Percentiles rank a stretch among this genome's conserved stretches.
Conservation (phyloP, 2,329 filamentous ascomycete species). For the Pseudogymnoascus sp. region DNA sequence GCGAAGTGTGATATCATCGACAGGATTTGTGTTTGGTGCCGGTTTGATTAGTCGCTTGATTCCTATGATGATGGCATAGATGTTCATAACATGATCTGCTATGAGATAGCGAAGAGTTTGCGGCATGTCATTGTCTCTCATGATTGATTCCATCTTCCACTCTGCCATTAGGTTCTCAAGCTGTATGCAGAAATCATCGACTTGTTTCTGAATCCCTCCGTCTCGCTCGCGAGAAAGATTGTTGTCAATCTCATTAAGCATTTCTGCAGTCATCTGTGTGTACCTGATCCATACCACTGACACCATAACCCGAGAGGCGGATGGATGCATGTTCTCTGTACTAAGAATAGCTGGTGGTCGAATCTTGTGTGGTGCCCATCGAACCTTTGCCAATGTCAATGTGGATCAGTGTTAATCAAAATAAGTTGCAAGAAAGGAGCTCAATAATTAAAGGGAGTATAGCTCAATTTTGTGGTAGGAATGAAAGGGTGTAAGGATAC, state of each 20-base stretch:
- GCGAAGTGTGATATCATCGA: slow-evolving; percentile 6
- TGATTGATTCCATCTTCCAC: slow-evolving; percentile 6
- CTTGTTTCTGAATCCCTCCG: neutral
- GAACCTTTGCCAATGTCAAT: slow-evolving; percentile 1
- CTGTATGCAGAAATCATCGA: slow-evolving; percentile 3
- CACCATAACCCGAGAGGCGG: neutral
- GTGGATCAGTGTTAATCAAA: neutral
- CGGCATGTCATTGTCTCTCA: neutral
- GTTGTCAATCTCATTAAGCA: slow-evolving; percentile 1
- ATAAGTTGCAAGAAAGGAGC: neutral
- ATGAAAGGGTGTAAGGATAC: neutral
- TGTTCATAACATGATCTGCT: slow-evolving; percentile 2
- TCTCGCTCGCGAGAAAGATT: neutral
- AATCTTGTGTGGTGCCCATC: slow-evolving; percentile 1
- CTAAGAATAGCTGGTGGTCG: neutral
- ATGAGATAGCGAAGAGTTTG: neutral
- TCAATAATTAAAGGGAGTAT: neutral
- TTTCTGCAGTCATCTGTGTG: neutral
- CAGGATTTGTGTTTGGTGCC: neutral
- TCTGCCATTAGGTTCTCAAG: neutral
- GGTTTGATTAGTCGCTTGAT: neutral
- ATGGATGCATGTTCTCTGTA: neutral
- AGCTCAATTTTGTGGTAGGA: neutral
- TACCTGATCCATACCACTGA: neutral
- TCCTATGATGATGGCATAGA: neutral